Base-by-base conservation (phyloP, 768 basidiomycete species). In the Amyloporia xantha region DNA sequence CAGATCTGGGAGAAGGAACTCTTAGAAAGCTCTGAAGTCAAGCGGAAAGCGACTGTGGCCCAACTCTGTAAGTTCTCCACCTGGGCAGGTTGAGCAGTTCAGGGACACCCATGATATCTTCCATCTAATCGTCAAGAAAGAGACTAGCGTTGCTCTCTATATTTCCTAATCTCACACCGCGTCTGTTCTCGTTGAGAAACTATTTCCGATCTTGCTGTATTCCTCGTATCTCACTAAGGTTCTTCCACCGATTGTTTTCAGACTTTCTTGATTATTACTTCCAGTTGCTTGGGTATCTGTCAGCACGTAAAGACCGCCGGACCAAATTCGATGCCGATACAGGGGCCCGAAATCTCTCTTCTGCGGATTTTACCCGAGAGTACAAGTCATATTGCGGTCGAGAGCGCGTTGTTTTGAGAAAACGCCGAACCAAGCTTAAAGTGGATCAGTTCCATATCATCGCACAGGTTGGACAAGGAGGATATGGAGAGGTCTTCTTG, bases 211-310 rank as follows among this genome's bases (percentile, higher is more conserved):
- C n/a, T 15, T 33, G 30, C 30, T 15, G 30, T 7, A 33, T 33
- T 7, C 30, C 30, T 33, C 15, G 7, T 15, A 33, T 7, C 9
- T 15, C 15, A 33, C 9, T 33, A 33, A 33, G 30, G 15, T 15
- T 33, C 7, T 33, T 7, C 7, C 30, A 15, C 30, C 15, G 30
- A 33, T 15, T 33, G 30, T 15, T 33, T 33, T 44, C 25, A 94
- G 92, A 90, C 72, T 97, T 97, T 70, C 79, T 96, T 44, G 95
- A 98, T 67, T 98, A 99, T 65, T 99, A 99, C 71, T 99, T 99
- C 65, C 91, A 97, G 63, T 78, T 82, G 1, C 77, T 99, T 30
- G 91, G 91, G 15, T 97, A 97, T 67, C 76, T 97, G 50, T 81
- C 86, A 6, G 68, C 84, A 17, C 81, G 96, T 21, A 93, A 91